A percentile compares a stretch with the other conserved stretches of the same genome.
These are phyloP conservation scores for Pseudogymnoascus sp. DNA, from an alignment of 2,329 filamentous ascomycete genomes.

Conservation along the genomic window DNA sequence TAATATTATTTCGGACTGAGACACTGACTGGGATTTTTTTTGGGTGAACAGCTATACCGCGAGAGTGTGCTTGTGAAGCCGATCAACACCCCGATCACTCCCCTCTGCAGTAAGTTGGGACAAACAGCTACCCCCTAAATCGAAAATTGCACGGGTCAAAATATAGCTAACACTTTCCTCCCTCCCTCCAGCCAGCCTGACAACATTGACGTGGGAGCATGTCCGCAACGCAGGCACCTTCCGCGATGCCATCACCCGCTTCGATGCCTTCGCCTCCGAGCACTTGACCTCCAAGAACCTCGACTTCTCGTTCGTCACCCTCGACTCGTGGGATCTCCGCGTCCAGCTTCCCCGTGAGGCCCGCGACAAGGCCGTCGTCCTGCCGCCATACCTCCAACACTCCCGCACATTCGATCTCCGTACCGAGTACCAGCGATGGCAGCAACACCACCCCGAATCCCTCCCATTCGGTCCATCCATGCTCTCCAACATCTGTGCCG, in stretches of 20 bases:
- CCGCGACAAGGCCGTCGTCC: constrained; percentile 93
- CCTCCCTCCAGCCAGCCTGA: constrained; percentile 68
- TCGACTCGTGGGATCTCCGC: constrained; percentile 96
- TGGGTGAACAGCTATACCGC: constrained; percentile 65
- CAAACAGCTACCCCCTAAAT: constrained; percentile 13
- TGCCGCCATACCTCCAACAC: constrained; percentile 94
- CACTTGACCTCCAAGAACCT: constrained; percentile 84
- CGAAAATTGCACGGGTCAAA: constrained; percentile 13
- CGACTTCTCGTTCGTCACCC: constrained; percentile 96
- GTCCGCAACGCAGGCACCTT: constrained; percentile 96
- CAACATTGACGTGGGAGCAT: constrained; percentile 97
- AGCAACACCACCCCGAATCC: constrained; percentile 95
- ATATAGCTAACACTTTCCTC: constrained; percentile 12
- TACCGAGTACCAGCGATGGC: constrained; percentile 97
- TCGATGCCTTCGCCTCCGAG: constrained; percentile 88
- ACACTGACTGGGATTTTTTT: constrained; percentile 17
- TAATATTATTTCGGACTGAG: background rate
- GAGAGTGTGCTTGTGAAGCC: constrained; percentile 97
- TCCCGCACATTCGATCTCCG: constrained; percentile 94
- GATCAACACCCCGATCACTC: constrained; percentile 96
- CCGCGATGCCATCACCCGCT: constrained; percentile 90
- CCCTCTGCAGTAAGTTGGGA: constrained; percentile 71
- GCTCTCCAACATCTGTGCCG: constrained; percentile 94
- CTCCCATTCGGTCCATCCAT: constrained; percentile 93
- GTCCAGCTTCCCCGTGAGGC: constrained; percentile 96